Conservation (phyloP, 2,329 filamentous ascomycete genomes). For the Hymenoscyphus linearis region DNA sequence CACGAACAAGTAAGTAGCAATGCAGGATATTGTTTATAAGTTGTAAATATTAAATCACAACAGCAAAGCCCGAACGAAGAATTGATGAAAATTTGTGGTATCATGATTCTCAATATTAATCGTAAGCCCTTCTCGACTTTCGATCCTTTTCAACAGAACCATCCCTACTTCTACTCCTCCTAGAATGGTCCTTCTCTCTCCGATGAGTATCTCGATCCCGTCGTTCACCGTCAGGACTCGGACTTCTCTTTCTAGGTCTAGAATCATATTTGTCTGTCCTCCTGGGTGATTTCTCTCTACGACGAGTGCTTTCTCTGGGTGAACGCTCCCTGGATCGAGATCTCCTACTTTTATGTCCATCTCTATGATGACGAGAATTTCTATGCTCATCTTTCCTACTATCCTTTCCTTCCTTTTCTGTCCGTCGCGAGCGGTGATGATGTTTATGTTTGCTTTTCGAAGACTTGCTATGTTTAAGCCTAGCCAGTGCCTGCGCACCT, state of each 20-base stretch:
- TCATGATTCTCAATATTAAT: neutral
- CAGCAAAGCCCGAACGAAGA: neutral
- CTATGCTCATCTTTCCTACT: slow-evolving; percentile 3
- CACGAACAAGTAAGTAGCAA: neutral
- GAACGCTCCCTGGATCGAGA: slow-evolving; percentile 17
- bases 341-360: slow-evolving; percentile 16
- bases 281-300: neutral
- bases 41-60: neutral
- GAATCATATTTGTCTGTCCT: neutral
- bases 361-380: slow-evolving; percentile 13
- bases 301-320: neutral
- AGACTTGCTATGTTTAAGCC: slow-evolving; percentile 35
- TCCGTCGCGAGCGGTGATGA: slow-evolving; percentile 16
- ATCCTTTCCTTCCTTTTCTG: slow-evolving; percentile 8
- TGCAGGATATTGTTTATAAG: neutral
- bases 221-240: neutral
- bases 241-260: slow-evolving; percentile 5
- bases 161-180: slow-evolving; percentile 12
- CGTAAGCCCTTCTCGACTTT: neutral
- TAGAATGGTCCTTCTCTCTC: slow-evolving; percentile 8
- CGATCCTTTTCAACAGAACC: neutral
- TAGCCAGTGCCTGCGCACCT: slow-evolving; percentile 63
- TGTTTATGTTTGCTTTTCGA: slow-evolving; percentile 25
- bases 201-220: slow-evolving; percentile 10
- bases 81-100: neutral